phyloP scores from a whole-genome alignment of 805 yeast genomes.

The Zygoascus tannicola region DNA sequence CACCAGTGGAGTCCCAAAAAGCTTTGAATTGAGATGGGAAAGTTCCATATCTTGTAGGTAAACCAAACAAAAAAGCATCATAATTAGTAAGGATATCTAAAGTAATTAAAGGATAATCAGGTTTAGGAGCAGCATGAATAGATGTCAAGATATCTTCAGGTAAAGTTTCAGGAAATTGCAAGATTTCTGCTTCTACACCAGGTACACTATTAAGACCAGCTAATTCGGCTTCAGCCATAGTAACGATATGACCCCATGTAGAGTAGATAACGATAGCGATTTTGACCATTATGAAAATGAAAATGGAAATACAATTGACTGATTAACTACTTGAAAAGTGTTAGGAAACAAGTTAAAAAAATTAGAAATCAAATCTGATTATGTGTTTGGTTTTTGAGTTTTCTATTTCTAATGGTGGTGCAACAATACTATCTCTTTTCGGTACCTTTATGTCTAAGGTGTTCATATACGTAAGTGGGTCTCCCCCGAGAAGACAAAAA shows the following conservation, averaged over 20 bases:
- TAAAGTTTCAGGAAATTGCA: slow-evolving; percentile 70
- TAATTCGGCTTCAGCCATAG: slow-evolving; percentile 57
- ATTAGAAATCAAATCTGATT: too few species aligned
- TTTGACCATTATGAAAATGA: not conserved
- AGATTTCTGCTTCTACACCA: slow-evolving; percentile 66
- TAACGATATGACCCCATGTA: slow-evolving; percentile 64
- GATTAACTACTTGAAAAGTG: slow-evolving; percentile 60
- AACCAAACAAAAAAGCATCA: slow-evolving; percentile 69
- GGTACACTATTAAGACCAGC: slow-evolving; percentile 48
- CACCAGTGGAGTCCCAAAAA: slow-evolving; percentile 73
- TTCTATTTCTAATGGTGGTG: too few species aligned
- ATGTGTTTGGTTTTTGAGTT: too few species aligned
- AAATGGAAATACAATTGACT: slow-evolving; percentile 17
- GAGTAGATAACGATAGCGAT: slow-evolving; percentile 39
- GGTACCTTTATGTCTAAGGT: too few species aligned
- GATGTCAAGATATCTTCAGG: slow-evolving; percentile 44
- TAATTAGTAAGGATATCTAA: slow-evolving; percentile 43
- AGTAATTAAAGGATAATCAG: slow-evolving; percentile 46
- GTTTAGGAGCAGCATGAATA: slow-evolving; percentile 47
- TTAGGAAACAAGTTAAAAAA: too few species aligned
- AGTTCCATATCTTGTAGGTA: slow-evolving; percentile 73
- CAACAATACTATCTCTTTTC: too few species aligned
- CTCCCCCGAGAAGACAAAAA: too few species aligned
- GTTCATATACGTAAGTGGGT: too few species aligned
- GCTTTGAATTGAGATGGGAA: slow-evolving; percentile 67